Evolutionary conservation across 1,139 yeast species (phyloP).

Genomic region (Pichia sp.): DNA sequence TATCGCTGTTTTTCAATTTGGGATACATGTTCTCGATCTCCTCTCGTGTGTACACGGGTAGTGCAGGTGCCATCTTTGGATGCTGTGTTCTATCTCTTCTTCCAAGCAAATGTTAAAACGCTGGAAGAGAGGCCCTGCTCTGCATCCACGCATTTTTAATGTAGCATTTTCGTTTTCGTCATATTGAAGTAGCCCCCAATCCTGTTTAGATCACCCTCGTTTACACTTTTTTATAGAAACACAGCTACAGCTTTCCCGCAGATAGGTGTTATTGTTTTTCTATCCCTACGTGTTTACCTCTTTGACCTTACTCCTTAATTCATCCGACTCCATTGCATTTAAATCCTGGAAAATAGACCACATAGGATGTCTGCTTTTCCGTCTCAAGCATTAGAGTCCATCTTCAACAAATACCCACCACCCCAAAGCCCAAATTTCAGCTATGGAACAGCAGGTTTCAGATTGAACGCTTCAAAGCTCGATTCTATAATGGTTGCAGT

Average conservation of each 20-base stretch:
- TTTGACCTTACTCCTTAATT: no score
- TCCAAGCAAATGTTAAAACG: no score
- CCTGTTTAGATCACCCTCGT: neutral
- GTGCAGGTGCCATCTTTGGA: constrained; percentile 31
- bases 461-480: constrained; percentile 64
- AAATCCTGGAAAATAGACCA: neutral
- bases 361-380: constrained; percentile 10
- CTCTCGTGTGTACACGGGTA: constrained; percentile 30
- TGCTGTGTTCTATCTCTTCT: no score
- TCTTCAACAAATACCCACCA: constrained; percentile 36
- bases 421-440: constrained; percentile 46
- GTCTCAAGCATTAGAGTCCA: constrained; percentile 37
- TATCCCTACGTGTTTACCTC: neutral
- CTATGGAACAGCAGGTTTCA: constrained; percentile 97
- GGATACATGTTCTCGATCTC: constrained; percentile 27
- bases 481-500: constrained; percentile 84
- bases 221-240: neutral
- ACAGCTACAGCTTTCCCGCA: no score
- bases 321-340: no score
- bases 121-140: no score
- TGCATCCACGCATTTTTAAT: neutral
- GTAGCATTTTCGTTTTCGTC: neutral
- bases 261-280: neutral
- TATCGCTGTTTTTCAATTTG: neutral
- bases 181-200: neutral